phyloP scores from a whole-genome alignment of 371 early-diverging fungal species.

The Rhizopus delemar region DNA sequence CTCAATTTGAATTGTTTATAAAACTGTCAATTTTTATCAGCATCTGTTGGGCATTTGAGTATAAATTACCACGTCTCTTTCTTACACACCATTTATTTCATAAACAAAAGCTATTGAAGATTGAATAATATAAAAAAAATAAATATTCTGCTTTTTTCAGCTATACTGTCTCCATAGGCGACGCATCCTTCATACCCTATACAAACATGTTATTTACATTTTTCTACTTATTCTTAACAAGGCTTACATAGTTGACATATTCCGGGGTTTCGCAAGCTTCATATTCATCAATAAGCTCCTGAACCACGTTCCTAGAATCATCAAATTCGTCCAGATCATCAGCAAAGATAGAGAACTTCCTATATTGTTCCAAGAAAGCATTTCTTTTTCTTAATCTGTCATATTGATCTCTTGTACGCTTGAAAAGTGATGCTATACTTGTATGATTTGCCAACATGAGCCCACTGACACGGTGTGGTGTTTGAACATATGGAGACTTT shows the following conservation, averaged over 20 bases:
- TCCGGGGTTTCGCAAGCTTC: slow-evolving; percentile 92
- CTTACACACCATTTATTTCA: too few species aligned
- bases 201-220: not conserved
- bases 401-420: slow-evolving; percentile 94
- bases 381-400: slow-evolving; percentile 95
- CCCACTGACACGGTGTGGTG: slow-evolving; percentile 94
- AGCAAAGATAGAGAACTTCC: slow-evolving; percentile 78
- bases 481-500: slow-evolving; percentile 90
- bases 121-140: too few species aligned
- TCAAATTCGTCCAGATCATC: slow-evolving; percentile 94
- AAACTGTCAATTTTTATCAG: too few species aligned
- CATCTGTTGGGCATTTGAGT: too few species aligned
- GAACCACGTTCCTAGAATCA: slow-evolving; percentile 79
- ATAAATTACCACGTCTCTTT: too few species aligned
- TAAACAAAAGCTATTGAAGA: too few species aligned
- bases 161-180: slow-evolving; percentile 21
- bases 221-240: not conserved
- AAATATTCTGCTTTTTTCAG: not conserved
- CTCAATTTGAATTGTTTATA: too few species aligned
- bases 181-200: slow-evolving; percentile 14
- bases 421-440: slow-evolving; percentile 89
- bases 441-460: slow-evolving; percentile 99
- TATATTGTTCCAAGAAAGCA: slow-evolving; percentile 98
- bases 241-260: slow-evolving; percentile 51
- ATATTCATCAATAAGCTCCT: slow-evolving; percentile 92